Conservation (phyloP, 2,329 filamentous ascomycete species). For the Furcasterigmium furcatum region DNA sequence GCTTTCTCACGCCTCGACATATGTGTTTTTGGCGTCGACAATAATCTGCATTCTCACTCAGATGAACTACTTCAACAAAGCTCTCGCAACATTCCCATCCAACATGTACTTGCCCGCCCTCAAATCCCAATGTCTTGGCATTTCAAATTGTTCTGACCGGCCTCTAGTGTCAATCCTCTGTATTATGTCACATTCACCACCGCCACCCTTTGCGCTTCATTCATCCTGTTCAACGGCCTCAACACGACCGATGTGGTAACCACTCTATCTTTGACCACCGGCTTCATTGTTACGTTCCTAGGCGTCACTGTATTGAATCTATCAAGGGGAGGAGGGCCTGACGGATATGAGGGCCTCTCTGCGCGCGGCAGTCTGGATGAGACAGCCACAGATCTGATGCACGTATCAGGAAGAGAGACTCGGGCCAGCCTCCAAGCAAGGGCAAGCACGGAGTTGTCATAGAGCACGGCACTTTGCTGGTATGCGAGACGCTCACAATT, state of each 20-base stretch:
- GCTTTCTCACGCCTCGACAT: slow-evolving; percentile 91
- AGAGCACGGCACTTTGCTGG: too few relatives aligned
- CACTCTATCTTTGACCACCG: slow-evolving; percentile 86
- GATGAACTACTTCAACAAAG: slow-evolving; percentile 99
- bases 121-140: neutral
- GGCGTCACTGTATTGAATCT: slow-evolving; percentile 95
- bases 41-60: slow-evolving; percentile 93
- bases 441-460: slow-evolving; percentile 70
- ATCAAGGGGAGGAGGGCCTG: slow-evolving; percentile 86
- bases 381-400: slow-evolving; percentile 86
- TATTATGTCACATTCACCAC: slow-evolving; percentile 99
- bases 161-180: slow-evolving; percentile 80
- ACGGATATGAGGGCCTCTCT: slow-evolving; percentile 66
- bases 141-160: neutral
- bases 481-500: too few relatives aligned
- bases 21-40: slow-evolving; percentile 94
- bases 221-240: slow-evolving; percentile 94
- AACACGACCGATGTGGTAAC: slow-evolving; percentile 91
- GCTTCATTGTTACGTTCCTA: slow-evolving; percentile 92
- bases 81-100: slow-evolving; percentile 91
- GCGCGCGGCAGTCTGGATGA: slow-evolving; percentile 66
- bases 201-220: slow-evolving; percentile 88
- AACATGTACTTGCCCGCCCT: slow-evolving; percentile 66
- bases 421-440: slow-evolving; percentile 90
- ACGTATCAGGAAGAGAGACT: slow-evolving; percentile 85